A percentile compares a stretch with the other conserved stretches of the same genome.
Evolutionary conservation across 192 early-diverging fungal genomes (phyloP).

Genomic region (Dissophora ornata): DNA sequence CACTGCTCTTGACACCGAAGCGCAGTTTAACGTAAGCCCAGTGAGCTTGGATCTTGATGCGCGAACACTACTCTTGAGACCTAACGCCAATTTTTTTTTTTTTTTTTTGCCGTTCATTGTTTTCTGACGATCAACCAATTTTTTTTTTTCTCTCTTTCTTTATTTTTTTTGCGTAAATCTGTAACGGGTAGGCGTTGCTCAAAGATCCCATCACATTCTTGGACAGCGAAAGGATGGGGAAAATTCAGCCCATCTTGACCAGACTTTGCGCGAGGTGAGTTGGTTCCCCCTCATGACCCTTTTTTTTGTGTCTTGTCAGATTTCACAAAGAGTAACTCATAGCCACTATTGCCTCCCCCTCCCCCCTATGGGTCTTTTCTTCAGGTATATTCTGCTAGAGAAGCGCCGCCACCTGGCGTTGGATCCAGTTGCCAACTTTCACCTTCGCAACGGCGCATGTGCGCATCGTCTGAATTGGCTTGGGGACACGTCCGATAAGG

Average conservation of each 20-base stretch:
- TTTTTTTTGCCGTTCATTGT: neutral
- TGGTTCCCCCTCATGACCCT: too few species aligned
- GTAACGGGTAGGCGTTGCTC: slow-evolving; percentile 20
- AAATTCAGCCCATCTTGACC: slow-evolving; percentile 68
- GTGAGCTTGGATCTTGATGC: too few species aligned
- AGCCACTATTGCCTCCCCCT: neutral
- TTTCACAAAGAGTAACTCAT: neutral
- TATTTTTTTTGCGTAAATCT: too few species aligned
- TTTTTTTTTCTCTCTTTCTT: too few species aligned
- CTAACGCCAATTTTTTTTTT: too few species aligned
- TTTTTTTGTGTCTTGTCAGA: too few species aligned
- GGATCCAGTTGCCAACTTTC: slow-evolving; percentile 97
- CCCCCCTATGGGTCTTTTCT: neutral
- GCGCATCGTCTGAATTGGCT: slow-evolving; percentile 90
- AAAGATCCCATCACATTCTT: slow-evolving; percentile 33
- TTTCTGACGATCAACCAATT: neutral
- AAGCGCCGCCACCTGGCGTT: slow-evolving; percentile 73
- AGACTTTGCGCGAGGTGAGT: slow-evolving; percentile 69
- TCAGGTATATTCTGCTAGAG: slow-evolving; percentile 74
- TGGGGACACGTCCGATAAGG: slow-evolving; percentile 82
- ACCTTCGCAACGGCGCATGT: slow-evolving; percentile 93
- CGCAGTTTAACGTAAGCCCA: slow-evolving; percentile 42
- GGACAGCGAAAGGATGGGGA: slow-evolving; percentile 10
- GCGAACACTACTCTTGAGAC: neutral
- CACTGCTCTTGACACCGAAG: neutral